Percentiles rank a stretch among this genome's conserved stretches.
phyloP scores from a whole-genome alignment of 352 stramenopile species.

The Globisporangium barbulae region DNA sequence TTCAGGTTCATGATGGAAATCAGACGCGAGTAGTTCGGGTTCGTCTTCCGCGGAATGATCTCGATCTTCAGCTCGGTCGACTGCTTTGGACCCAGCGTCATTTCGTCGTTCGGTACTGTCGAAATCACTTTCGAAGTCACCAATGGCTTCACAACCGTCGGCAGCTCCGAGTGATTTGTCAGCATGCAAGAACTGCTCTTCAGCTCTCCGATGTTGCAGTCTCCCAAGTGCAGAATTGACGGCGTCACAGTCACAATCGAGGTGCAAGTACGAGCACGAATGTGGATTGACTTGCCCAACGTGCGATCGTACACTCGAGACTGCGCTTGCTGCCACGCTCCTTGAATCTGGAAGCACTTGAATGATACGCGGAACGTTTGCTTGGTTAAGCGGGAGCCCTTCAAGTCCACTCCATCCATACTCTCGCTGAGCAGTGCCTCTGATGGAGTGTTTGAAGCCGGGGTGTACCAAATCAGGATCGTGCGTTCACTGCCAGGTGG shows the following conservation, averaged over 20 bases:
- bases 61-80: slow-evolving; percentile 87
- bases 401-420: slow-evolving; percentile 71
- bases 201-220: slow-evolving; percentile 89
- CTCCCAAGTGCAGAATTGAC: slow-evolving; percentile 81
- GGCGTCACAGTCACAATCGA: slow-evolving; percentile 84
- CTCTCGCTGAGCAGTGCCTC: slow-evolving; percentile 38
- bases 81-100: slow-evolving; percentile 83
- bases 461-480: slow-evolving; percentile 88
- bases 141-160: slow-evolving; percentile 81
- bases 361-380: slow-evolving; percentile 88
- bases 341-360: slow-evolving; percentile 84
- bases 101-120: slow-evolving; percentile 86
- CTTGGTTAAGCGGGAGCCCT: slow-evolving; percentile 75
- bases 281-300: slow-evolving; percentile 83
- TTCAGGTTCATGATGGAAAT: slow-evolving; percentile 88
- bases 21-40: slow-evolving; percentile 85
- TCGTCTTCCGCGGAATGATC: slow-evolving; percentile 88
- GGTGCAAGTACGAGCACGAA: slow-evolving; percentile 82
- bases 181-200: slow-evolving; percentile 85
- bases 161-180: slow-evolving; percentile 88
- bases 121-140: slow-evolving; percentile 90
- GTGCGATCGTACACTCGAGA: slow-evolving; percentile 84
- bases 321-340: slow-evolving; percentile 82
- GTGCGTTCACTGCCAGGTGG: slow-evolving; percentile 81
- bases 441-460: slow-evolving; percentile 34